phyloP scores from a whole-genome alignment of 768 basidiomycete species.

The Collybia sp. region DNA sequence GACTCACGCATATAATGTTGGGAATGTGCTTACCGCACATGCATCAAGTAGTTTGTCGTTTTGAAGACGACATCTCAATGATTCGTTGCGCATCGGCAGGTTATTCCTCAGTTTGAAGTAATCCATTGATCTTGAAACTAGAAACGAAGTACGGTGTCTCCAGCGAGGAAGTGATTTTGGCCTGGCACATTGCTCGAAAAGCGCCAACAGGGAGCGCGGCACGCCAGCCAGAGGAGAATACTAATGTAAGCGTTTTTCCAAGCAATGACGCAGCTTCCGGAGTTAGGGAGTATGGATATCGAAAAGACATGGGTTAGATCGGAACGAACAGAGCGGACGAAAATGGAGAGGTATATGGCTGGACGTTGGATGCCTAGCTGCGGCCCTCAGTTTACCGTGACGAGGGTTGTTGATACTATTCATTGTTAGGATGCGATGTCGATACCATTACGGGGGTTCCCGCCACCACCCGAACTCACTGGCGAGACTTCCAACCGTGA shows the following conservation, averaged over 20 bases:
- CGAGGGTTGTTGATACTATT: too few relatives aligned
- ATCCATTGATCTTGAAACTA: constrained; percentile 32
- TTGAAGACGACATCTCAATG: too few relatives aligned
- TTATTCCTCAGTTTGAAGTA: constrained; percentile 34
- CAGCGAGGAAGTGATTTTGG: constrained; percentile 45
- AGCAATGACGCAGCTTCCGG: constrained; percentile 27
- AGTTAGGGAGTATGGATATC: constrained; percentile 36
- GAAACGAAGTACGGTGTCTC: constrained; percentile 42
- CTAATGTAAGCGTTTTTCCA: constrained; percentile 28
- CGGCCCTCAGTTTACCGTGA: too few relatives aligned
- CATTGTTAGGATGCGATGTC: too few relatives aligned
- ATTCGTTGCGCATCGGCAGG: constrained; percentile 26
- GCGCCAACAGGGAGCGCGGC: constrained; percentile 34
- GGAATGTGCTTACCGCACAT: constrained; percentile 46
- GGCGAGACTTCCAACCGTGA: too few relatives aligned
- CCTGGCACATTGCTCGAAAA: constrained; percentile 49
- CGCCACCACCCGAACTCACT: too few relatives aligned
- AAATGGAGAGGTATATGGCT: constrained; percentile 30
- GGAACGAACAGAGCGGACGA: constrained; percentile 28
- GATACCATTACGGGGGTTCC: too few relatives aligned
- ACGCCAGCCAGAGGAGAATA: constrained; percentile 50
- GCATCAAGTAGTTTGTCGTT: constrained; percentile 35
- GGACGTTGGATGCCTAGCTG: too few relatives aligned
- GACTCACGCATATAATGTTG: too few relatives aligned
- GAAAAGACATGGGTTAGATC: constrained; percentile 40